Percentiles rank a stretch among this genome's conserved stretches.
These are phyloP conservation scores for Fusarium sp. DNA, from an alignment of 2,329 filamentous ascomycete species.

Conservation along the genomic window DNA sequence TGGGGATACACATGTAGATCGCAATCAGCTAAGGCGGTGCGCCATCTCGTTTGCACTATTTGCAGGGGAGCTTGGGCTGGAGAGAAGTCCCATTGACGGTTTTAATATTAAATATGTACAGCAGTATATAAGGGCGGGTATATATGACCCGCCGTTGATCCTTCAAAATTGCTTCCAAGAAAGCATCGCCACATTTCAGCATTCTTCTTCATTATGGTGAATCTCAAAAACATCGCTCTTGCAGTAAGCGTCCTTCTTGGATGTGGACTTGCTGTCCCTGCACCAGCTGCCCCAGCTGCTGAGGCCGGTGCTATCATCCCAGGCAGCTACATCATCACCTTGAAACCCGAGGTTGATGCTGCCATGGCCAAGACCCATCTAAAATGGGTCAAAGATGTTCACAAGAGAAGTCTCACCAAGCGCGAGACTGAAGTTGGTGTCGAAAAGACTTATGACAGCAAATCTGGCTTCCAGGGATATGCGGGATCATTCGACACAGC, in stretches of 20 bases:
- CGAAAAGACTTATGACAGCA: slow-evolving; percentile 42
- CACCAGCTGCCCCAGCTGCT: not conserved
- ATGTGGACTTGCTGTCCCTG: slow-evolving; percentile 7
- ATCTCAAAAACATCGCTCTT: not conserved
- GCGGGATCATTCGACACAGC: slow-evolving; percentile 53
- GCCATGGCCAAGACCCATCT: slow-evolving; percentile 59
- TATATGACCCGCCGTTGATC: not conserved
- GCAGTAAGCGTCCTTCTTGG: slow-evolving; percentile 6
- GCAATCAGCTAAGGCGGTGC: not conserved
- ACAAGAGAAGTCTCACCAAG: slow-evolving; percentile 62
- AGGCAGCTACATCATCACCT: slow-evolving; percentile 68
- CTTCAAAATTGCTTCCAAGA: too few relatives aligned
- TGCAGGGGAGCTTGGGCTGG: not conserved
- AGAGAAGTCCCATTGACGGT: not conserved
- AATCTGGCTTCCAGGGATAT: slow-evolving; percentile 52
- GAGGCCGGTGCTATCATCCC: slow-evolving; percentile 40
- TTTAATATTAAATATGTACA: not conserved
- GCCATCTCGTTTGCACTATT: not conserved
- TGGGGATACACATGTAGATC: slow-evolving; percentile 3
- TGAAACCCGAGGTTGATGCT: slow-evolving; percentile 56
- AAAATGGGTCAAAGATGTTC: slow-evolving; percentile 58
- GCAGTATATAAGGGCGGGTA: not conserved
- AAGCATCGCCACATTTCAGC: too few relatives aligned
- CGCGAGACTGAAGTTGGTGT: slow-evolving; percentile 50
- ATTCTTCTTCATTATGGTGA: slow-evolving; percentile 3